Conservation (phyloP, 345 rosid genomes). For the Kandelia obovata region DNA sequence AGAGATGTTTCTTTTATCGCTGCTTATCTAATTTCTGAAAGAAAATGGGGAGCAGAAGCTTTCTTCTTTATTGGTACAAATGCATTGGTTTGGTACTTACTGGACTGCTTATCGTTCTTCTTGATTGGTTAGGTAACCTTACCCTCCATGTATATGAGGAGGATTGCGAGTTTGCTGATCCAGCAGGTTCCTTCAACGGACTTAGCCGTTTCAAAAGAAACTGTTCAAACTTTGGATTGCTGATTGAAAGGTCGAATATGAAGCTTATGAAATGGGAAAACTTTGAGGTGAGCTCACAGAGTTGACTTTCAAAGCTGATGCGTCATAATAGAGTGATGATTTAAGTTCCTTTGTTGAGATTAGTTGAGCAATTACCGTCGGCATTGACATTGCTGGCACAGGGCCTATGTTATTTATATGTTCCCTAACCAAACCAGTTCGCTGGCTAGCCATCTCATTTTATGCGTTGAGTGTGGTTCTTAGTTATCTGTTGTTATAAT, state of each 20-base stretch:
- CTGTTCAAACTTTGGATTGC: conserved; percentile 78
- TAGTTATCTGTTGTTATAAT: too few species aligned
- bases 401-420: too few species aligned
- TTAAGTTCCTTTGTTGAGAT: too few species aligned
- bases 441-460: too few species aligned
- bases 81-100: background rate
- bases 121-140: conserved; percentile 51
- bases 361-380: too few species aligned
- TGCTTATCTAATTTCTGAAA: too few species aligned
- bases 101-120: background rate
- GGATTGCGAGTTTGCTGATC: conserved; percentile 92
- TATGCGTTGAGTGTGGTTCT: too few species aligned
- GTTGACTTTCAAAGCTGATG: background rate
- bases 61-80: background rate
- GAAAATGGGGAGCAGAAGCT: too few species aligned
- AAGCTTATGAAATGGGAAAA: conserved; percentile 91
- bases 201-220: conserved; percentile 85
- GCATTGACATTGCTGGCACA: too few species aligned
- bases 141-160: conserved; percentile 77
- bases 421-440: too few species aligned
- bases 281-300: conserved; percentile 45
- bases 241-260: conserved; percentile 77
- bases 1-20: too few species aligned
- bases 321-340: too few species aligned
- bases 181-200: conserved; percentile 94